Evolutionary conservation across 1,284 basidiomycete genomes (phyloP), one percentile per base, ranked within the genome.

Genomic region (Afroboletus lepidellus): DNA sequence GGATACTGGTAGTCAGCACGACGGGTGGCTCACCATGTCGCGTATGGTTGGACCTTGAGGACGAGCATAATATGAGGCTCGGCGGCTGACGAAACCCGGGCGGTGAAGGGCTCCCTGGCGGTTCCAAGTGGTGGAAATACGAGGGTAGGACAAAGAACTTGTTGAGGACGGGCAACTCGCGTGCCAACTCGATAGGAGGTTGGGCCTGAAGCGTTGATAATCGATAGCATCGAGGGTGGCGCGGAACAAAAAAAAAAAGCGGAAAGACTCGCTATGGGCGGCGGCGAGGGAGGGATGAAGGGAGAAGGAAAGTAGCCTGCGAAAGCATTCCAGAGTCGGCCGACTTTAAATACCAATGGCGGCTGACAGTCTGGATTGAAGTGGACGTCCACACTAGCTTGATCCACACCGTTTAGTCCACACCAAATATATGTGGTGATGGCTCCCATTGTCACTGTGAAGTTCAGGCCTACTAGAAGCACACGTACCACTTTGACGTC

Each of bases 271-370:
- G 46, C 48, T 32, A 9, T 36, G 25, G 23, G 29, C 18, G 44
- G 39, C 27, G 48, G 23, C 3, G 11, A 45, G 32, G 18, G 11
- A 15, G 16, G 51, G 30, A 41, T 15, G 24, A 21, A 38, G 20
- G 15, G 4, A 25, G 36, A 23, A 24, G 38, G 27, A 3, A 46
- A 47, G 39, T 24, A 32, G 1, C 3, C 38, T 27, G 30, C n/a
- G 41, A 25, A 21, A 30, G 18, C 20, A 27, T 25, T 21, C 34
- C 12, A 34, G 16, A 5, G 41, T 7, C 23, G 24, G 46, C 30
- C 34, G 39, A 2, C 45, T 12, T 63, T 63, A 61, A 51, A 63
- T 60, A 63, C 21, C 58, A 32, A 5, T 33, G 16, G 13, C 21
- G 46, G 46, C 46, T 48, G 36, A 41, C 46, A 30, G 30, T 30